phyloP scores from a whole-genome alignment of 768 basidiomycete species.

The Dentipellis sp. region DNA sequence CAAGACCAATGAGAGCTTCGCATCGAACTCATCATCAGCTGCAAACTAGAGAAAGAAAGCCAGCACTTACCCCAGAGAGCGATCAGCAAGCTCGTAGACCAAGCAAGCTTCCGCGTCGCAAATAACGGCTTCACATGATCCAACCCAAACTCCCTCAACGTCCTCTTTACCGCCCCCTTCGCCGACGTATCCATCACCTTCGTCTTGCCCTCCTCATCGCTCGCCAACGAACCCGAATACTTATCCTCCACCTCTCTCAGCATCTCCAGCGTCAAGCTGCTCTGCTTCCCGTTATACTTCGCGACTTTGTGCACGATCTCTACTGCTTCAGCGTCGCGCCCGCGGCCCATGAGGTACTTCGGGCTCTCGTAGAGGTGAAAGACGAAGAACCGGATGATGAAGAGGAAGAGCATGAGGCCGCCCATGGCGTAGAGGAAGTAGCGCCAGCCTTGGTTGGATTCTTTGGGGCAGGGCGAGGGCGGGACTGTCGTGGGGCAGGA shows the following conservation, averaged over 20 bases:
- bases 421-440: slow-evolving; percentile 71
- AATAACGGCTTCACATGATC: slow-evolving; percentile 41
- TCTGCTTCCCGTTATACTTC: slow-evolving; percentile 43
- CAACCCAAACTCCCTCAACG: slow-evolving; percentile 28
- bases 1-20: slow-evolving; percentile 65
- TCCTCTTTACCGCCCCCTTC: slow-evolving; percentile 29
- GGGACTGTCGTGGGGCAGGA: slow-evolving; percentile 38
- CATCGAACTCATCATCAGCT: not conserved
- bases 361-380: slow-evolving; percentile 66
- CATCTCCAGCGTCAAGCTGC: slow-evolving; percentile 40
- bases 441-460: slow-evolving; percentile 64
- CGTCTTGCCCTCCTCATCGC: slow-evolving; percentile 8
- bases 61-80: slow-evolving; percentile 40
- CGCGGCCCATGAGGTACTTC: slow-evolving; percentile 63
- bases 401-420: slow-evolving; percentile 56
- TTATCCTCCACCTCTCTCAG: slow-evolving; percentile 22
- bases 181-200: slow-evolving; percentile 26
- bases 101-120: slow-evolving; percentile 38
- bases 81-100: slow-evolving; percentile 41
- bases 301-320: slow-evolving; percentile 56
- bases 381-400: slow-evolving; percentile 51
- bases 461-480: slow-evolving; percentile 29
- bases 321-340: slow-evolving; percentile 52
- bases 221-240: not conserved
- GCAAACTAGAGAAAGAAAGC: not conserved